Evolutionary conservation across 805 yeast genomes (phyloP), one percentile per base, ranked within the genome.

Genomic region (Yamadazyma olivae): DNA sequence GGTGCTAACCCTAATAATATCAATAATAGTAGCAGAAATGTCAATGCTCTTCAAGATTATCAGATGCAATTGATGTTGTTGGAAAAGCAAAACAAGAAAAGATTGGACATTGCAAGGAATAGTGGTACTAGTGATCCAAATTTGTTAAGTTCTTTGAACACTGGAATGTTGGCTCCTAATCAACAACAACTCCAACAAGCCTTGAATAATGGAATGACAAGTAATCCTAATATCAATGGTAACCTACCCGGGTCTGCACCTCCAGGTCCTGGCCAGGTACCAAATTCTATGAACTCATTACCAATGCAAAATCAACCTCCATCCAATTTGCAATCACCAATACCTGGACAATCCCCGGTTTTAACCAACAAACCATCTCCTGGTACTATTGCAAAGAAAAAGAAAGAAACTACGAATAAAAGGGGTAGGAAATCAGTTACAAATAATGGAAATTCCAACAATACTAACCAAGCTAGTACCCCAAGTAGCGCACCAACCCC

Each of bases 11-110:
- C 28, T 18, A 21, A 23, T 13, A 27, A 15, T 39, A 28, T 27
- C 20, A 35, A 35, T 18, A 21, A 23, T 13, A 27, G 15, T 39
- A 51, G 44, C 29, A 51, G 64, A 30, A 65, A 65, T 46, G 67
- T 62, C 39, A 72, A 71, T 49, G 90, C 91, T 1, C 62, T 86
- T 26, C 86, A 82, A 49, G 95, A 86, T 53, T 86, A 87, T 56
- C 95, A 86, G 56, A 79, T 77, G 68, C 91, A 85, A 57, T 63
- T 85, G 46, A 74, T 83, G 74, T 54, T 82, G 36, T 61, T 87
- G 51, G 95, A 86, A 50, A 76, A 76, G 44, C 90, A 84, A 54
- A 86, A 83, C 57, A 81, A 82, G 53, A 78, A 77, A 54, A 70
- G 85, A 36, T 62, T 83, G 33, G 80, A 75, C 47, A 73, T 69